phyloP scores from a whole-genome alignment of 2,329 filamentous ascomycete genomes.

The Sporothrix brunneoviolacea region DNA sequence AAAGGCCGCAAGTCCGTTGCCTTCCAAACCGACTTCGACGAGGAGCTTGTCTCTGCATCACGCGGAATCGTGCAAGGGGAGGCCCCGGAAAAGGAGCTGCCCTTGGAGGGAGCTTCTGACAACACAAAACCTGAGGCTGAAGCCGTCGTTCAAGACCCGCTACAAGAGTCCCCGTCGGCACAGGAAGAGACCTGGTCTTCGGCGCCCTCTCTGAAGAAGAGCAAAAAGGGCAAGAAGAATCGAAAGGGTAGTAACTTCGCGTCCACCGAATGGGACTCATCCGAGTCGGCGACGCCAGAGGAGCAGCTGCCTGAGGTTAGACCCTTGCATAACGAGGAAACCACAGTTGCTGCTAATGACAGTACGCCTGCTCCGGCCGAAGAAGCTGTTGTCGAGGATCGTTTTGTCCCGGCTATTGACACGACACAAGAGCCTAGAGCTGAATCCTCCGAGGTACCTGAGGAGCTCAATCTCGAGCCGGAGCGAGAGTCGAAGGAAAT shows the following conservation, averaged over 20 bases:
- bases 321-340: too few relatives aligned
- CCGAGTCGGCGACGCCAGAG: not conserved
- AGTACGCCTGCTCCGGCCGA: too few relatives aligned
- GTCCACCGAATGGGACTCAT: slow-evolving; percentile 6
- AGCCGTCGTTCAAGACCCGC: not conserved
- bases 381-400: too few relatives aligned
- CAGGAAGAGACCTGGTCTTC: not conserved
- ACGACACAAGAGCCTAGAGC: too few relatives aligned
- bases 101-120: not conserved
- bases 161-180: not conserved
- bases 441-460: too few relatives aligned
- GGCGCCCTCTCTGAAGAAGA: not conserved
- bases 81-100: not conserved
- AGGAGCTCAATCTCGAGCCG: too few relatives aligned
- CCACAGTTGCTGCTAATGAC: too few relatives aligned
- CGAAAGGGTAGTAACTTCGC: slow-evolving; percentile 5
- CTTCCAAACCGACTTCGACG: not conserved
- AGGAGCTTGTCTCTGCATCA: not conserved
- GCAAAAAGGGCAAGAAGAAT: slow-evolving; percentile 10
- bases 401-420: too few relatives aligned
- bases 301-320: not conserved
- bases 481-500: too few relatives aligned
- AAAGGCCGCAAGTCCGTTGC: slow-evolving; percentile 5
- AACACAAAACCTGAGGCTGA: not conserved
- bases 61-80: not conserved